Evolutionary conservation across 805 yeast species (phyloP), one percentile per base, ranked within the genome.

Genomic region (Starmerella scarabaei): DNA sequence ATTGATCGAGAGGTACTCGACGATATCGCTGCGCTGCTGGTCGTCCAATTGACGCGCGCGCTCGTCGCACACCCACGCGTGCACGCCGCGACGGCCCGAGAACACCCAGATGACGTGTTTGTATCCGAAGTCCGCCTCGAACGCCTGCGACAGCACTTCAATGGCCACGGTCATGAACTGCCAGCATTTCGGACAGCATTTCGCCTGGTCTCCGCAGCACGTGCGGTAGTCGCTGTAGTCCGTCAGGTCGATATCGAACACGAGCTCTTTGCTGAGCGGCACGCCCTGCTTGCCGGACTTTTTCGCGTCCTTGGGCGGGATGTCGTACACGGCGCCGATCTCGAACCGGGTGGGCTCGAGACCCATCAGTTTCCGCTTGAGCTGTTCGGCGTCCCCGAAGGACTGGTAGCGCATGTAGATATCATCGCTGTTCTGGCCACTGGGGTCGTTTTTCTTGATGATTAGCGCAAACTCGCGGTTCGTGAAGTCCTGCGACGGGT

Each of bases 11-110:
- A 91, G 59, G 57, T 91, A 91, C 49, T 82, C 86, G 24, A 86
- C 77, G 11, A 91, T 71, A 3, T 93, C 75, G 52, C 79, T 68
- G 53, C 98, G 72, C 44, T 74, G 72, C 4, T 65, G 53, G 57
- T 91, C 97, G 47, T 73, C 80, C 45, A 91, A 60, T 1, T 58
- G 53, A 41, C 96, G 65, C 1, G 96, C 95, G 35, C 86, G 65
- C 40, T 70, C 61, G 57, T 91, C 98, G 60, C 94, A 81, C 19
- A 91, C 70, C 98, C 98, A 91, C 54, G 97, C 93, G 67, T 91
- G 98, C 14, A 93, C 94, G 60, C 98, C 98, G 71, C 98, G 81
- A 67, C 98, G 80, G 35, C 98, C 98, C 1, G 95, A 84, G 56
- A 83, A 91, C 4, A 88, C 94, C 97, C 97, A 91, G 36, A 91